Evolutionary conservation across 805 yeast species (phyloP).

Genomic region (Wickerhamiella cacticola): DNA sequence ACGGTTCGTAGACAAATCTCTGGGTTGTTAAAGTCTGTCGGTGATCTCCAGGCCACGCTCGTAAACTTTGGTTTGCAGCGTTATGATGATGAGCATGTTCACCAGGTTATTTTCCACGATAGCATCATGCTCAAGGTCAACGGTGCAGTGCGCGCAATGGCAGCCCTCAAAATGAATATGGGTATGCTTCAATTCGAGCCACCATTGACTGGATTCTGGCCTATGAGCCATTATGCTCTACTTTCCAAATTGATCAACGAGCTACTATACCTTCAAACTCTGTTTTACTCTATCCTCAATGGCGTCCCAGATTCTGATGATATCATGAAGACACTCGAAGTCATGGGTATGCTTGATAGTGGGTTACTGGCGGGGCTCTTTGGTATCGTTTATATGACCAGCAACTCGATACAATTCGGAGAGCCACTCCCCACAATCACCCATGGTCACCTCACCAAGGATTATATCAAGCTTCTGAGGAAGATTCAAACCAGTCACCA

Average conservation of each 20-base stretch:
- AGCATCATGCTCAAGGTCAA: slow-evolving; percentile 17
- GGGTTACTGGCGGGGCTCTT: slow-evolving; percentile 24
- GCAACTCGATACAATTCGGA: slow-evolving; percentile 24
- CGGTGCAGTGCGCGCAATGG: slow-evolving; percentile 13
- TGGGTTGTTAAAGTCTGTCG: slow-evolving; percentile 20
- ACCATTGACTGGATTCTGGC: slow-evolving; percentile 27
- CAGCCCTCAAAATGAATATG: slow-evolving; percentile 16
- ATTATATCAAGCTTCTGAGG: background rate
- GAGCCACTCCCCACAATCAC: slow-evolving; percentile 27
- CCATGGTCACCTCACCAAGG: slow-evolving; percentile 22
- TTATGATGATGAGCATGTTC: slow-evolving; percentile 18
- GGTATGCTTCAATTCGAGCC: slow-evolving; percentile 27
- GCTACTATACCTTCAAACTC: slow-evolving; percentile 21
- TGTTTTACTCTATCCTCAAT: slow-evolving; percentile 24
- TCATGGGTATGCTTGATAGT: slow-evolving; percentile 27
- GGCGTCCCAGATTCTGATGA: slow-evolving; percentile 20
- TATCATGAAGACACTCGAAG: slow-evolving; percentile 19
- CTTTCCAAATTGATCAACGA: slow-evolving; percentile 22
- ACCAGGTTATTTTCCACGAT: slow-evolving; percentile 22
- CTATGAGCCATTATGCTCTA: slow-evolving; percentile 24
- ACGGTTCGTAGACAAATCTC: slow-evolving; percentile 25
- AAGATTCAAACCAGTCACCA: background rate
- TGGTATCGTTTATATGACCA: slow-evolving; percentile 27
- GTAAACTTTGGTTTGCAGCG: slow-evolving; percentile 26
- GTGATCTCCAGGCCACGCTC: slow-evolving; percentile 25